These are phyloP conservation scores for Guillardia theta DNA, from an alignment of 78 protist genomes.

Conservation along the genomic window DNA sequence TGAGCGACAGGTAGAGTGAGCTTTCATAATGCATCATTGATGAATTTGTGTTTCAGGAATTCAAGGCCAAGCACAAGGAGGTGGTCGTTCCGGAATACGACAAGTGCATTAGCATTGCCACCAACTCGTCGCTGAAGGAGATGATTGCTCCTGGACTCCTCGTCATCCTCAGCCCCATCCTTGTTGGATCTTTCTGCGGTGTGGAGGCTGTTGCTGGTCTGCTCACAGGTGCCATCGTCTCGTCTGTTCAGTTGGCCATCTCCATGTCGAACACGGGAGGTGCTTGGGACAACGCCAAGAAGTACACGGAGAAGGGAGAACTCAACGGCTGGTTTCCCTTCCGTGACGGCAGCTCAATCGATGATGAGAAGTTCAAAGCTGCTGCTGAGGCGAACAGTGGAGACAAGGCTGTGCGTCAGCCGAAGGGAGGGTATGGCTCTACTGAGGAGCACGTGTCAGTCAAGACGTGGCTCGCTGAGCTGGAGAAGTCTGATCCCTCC, in stretches of 20 bases:
- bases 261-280: constrained; percentile 72
- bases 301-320: constrained; percentile 64
- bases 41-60: neutral
- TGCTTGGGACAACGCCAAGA: constrained; percentile 86
- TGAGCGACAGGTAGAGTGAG: no score
- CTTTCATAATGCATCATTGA: neutral
- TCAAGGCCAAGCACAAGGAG: neutral
- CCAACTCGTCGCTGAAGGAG: constrained; percentile 60
- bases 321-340: constrained; percentile 1
- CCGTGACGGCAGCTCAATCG: neutral
- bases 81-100: neutral
- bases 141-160: constrained; percentile 63
- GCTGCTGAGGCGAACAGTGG: neutral
- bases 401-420: neutral
- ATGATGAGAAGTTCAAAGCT: neutral
- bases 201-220: constrained; percentile 36
- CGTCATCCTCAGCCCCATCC: constrained; percentile 63
- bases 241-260: constrained; percentile 69
- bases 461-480: neutral
- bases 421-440: neutral
- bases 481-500: neutral
- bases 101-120: constrained; percentile 62
- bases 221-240: constrained; percentile 64
- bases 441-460: neutral
- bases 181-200: constrained; percentile 59